Evolutionary conservation across 345 rosid species (phyloP), one percentile per base, ranked within the genome.

Genomic region (Cochlearia excelsa): DNA sequence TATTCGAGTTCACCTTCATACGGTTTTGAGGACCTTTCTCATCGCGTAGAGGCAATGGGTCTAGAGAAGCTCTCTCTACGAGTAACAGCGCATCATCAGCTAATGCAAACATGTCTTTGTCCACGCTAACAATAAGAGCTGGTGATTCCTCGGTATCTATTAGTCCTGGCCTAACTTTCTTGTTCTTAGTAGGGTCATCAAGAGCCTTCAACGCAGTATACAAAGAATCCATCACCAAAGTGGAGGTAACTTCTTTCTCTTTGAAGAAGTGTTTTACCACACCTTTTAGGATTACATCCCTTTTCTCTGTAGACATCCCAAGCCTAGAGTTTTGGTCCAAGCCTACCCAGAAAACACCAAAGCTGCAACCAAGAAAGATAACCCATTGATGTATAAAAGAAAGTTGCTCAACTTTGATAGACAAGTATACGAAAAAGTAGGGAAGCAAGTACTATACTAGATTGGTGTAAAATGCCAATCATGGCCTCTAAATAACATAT

Each of bases 161-260:
- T 56, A 72, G 65, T 71, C 78, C 84, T 46, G 59, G 58, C 71
- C 75, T 82, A 55, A 76, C 85, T 70, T 84, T 92, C 79, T 72
- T 82, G 80, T 77, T 73, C 68, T 79, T 89, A 70, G 77, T 67
- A 72, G 87, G 94, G 44, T 94, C 81, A 83, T 93, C 86, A 50
- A 93, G 99, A 74, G 97, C 99, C 82, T 85, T 93, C 77, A 87
- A 71, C 56, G 97, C 99, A 68, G 94, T 93, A 75, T 93, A 87
- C 74, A 93, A 81, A 84, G 99, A 93, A 81, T 93, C 99, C 99
- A 93, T 89, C 48, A 89, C 97, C 92, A 93, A 79, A 54, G 99
- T 89, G 61, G 99, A 93, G 49, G 95, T 80, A 59, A 93, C 99
- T 80, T 93, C 99, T 83, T 93, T 93, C 77, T 93, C 99, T 72